Conservation (phyloP, 1,284 basidiomycete species). For the Sporisorium graminicola region DNA sequence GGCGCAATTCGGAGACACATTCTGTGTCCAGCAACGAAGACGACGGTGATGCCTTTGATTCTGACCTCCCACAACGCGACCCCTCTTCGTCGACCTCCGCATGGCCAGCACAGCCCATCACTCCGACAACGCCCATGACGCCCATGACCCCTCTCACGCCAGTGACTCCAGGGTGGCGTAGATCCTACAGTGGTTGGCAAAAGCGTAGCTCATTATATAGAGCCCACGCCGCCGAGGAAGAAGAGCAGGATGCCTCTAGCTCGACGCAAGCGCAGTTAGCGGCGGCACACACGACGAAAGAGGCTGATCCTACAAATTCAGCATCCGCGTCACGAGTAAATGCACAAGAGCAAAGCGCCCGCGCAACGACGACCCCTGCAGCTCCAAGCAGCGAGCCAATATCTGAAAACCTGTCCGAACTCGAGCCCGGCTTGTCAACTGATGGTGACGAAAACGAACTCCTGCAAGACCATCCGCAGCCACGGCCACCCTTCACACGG, state of each 20-base stretch:
- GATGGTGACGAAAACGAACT: neutral
- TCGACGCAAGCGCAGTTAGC: neutral
- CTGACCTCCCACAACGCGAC: neutral
- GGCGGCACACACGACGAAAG: neutral
- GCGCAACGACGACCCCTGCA: neutral
- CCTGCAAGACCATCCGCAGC: neutral
- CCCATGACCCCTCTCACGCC: slow-evolving; percentile 5
- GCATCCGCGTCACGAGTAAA: neutral
- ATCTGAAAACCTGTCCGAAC: neutral
- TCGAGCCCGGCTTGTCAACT: too few species aligned
- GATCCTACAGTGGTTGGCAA: neutral
- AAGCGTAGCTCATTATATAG: neutral
- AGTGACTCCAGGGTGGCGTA: neutral
- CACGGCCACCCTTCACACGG: neutral
- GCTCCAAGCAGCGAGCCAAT: slow-evolving; percentile 5
- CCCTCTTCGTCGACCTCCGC: neutral
- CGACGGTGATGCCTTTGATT: slow-evolving; percentile 17
- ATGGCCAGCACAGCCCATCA: slow-evolving; percentile 2
- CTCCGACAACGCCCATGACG: slow-evolving; percentile 1
- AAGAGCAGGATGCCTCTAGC: too few species aligned
- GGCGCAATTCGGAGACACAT: neutral
- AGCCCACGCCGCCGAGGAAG: too few species aligned
- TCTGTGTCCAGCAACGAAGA: slow-evolving; percentile 9
- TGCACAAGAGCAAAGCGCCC: neutral
- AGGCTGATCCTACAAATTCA: neutral